phyloP scores from a whole-genome alignment of 129 eudicot species.

The Solidago caesia region DNA sequence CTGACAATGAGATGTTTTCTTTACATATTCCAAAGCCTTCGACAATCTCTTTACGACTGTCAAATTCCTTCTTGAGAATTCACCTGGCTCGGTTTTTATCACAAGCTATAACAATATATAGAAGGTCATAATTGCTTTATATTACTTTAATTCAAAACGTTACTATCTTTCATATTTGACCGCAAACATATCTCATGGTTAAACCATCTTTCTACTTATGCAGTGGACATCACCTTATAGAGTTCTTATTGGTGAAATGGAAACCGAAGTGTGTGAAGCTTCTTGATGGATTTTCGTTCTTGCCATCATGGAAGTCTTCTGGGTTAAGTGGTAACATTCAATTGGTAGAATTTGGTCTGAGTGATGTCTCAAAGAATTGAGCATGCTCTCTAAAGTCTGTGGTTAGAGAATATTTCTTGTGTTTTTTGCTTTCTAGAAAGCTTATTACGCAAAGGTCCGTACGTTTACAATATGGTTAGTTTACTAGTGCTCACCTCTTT shows the following conservation, averaged over 20 bases:
- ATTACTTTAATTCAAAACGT: not conserved
- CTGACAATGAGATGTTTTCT: slow-evolving; percentile 10
- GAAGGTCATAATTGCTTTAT: slow-evolving; percentile 52
- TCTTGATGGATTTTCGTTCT: slow-evolving; percentile 75
- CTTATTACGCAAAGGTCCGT: slow-evolving; percentile 3
- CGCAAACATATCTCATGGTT: slow-evolving; percentile 2
- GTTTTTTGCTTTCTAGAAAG: slow-evolving; percentile 8
- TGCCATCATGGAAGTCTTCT: slow-evolving; percentile 76
- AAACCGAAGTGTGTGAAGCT: slow-evolving; percentile 75
- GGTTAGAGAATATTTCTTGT: slow-evolving; percentile 11
- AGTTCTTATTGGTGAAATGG: slow-evolving; percentile 94
- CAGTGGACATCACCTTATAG: slow-evolving; percentile 96
- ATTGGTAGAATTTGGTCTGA: slow-evolving; percentile 69
- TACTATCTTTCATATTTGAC: not conserved
- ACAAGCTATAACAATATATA: slow-evolving; percentile 87
- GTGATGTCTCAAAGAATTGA: slow-evolving; percentile 28
- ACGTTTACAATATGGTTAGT: not conserved
- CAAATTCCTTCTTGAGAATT: slow-evolving; percentile 69
- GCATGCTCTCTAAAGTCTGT: slow-evolving; percentile 12
- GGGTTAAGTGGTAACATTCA: slow-evolving; percentile 87
- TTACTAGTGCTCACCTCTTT: not conserved
- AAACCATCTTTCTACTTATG: slow-evolving; percentile 20
- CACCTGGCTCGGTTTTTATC: slow-evolving; percentile 77
- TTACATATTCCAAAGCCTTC: slow-evolving; percentile 51
- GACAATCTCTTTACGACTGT: slow-evolving; percentile 85